These are phyloP conservation scores for Cochlearia excelsa DNA, from an alignment of 345 rosid species.

Conservation along the genomic window DNA sequence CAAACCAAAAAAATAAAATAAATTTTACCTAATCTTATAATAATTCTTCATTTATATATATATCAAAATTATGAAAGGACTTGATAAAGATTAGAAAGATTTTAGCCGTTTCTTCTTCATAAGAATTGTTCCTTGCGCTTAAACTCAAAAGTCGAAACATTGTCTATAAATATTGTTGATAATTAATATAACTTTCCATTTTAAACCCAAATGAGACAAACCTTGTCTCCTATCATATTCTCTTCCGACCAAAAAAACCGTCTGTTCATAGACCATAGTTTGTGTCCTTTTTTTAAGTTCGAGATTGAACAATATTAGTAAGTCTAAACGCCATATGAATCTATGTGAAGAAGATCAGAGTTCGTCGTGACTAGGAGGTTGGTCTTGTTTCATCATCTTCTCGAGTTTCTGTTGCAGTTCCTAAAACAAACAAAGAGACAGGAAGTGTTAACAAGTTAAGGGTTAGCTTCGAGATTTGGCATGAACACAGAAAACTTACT, in stretches of 20 bases:
- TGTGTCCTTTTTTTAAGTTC: slow-evolving; percentile 20
- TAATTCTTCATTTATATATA: too few relatives aligned
- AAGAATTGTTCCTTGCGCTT: slow-evolving; percentile 12
- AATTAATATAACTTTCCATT: slow-evolving; percentile 11
- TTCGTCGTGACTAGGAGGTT: slow-evolving; percentile 68
- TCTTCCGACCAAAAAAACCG: slow-evolving; percentile 32
- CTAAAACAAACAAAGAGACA: slow-evolving; percentile 34
- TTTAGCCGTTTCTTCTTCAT: not conserved
- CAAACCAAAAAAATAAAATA: slow-evolving; percentile 15
- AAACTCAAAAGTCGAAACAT: slow-evolving; percentile 10
- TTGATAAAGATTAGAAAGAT: too few relatives aligned
- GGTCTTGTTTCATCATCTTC: slow-evolving; percentile 54
- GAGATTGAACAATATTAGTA: slow-evolving; percentile 23
- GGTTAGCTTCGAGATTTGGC: slow-evolving; percentile 1
- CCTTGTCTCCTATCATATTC: slow-evolving; percentile 6
- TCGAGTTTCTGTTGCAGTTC: slow-evolving; percentile 74
- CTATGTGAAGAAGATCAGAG: slow-evolving; percentile 41
- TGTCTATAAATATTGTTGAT: slow-evolving; percentile 1
- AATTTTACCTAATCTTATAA: not conserved
- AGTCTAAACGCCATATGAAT: slow-evolving; percentile 18
- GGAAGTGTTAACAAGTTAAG: not conserved
- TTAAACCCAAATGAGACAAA: slow-evolving; percentile 7
- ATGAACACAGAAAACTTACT: slow-evolving; percentile 43
- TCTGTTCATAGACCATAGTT: slow-evolving; percentile 1
- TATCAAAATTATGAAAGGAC: too few relatives aligned